Base-by-base conservation (phyloP, 31 red algal genomes). In the Pterothamnion heteromorphum region DNA sequence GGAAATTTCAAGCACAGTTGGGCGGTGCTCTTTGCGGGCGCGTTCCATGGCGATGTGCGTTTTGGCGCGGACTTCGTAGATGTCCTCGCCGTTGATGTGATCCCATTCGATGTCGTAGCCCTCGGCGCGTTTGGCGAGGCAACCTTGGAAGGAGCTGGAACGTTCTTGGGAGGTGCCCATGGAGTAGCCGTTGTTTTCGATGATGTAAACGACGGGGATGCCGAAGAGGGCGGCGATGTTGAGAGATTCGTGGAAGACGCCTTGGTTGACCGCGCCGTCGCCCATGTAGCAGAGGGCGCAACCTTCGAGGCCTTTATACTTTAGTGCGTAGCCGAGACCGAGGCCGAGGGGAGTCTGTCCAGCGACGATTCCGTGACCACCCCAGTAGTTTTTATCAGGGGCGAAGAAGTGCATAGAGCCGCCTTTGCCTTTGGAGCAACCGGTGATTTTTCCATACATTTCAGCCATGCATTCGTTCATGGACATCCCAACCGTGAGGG, bases 81-180 rank as follows among this genome's bases (percentile, higher is more conserved):
- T 95, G 81, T 98, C 96, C 96, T 96, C 96, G 57, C 97, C 97
- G 80, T 98, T 95, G 0, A 98, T 90, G 32, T 93, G 97, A 32
- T 83, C 80, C 80, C 80, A 83, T 22, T 9, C 80, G 14, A 83
- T 83, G 23, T 83, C 28, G 92, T 98, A 98, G 84, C 93, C 95
- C 22, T 97, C 87, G 9, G 86, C 92, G 39, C 74, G 90, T 28
- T 93, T 93, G 9, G 97, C 89, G 14, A 83, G 80, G 5, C 9
- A 32, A 26, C 30, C 80, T 83, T 83, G 18, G 80, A 20, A 83
- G 80, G 80, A 14, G 23, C 22, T 28, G 5, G 80, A 83, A 14
- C 28, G 21, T 28, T 32, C 14, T 14, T 83, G 21, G 23, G 14
- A 23, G 23, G 80, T 28, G 21, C 80, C 80, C 80, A 83, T 83